Evolutionary conservation across 1,284 basidiomycete genomes (phyloP).

Genomic region (Dichomitus squalens): DNA sequence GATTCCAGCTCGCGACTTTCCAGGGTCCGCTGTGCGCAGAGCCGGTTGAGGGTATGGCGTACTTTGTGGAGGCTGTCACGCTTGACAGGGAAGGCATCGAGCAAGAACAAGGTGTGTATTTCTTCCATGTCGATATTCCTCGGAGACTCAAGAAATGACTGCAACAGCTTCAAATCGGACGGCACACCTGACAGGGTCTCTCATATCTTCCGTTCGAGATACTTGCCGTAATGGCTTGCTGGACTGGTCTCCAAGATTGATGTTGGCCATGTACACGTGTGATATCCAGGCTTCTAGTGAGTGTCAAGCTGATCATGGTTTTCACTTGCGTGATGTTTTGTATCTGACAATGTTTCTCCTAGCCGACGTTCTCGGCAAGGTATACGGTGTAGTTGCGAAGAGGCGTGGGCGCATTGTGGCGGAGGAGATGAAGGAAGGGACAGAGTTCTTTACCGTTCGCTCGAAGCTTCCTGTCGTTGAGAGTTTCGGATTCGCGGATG

Average conservation of each 20-base stretch:
- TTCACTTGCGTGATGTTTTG: neutral
- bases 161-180: slow-evolving; percentile 30
- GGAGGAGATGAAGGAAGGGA: slow-evolving; percentile 99
- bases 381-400: slow-evolving; percentile 93
- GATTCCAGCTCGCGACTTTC: slow-evolving; percentile 93
- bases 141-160: neutral
- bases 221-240: slow-evolving; percentile 87
- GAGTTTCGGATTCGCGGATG: slow-evolving; percentile 97
- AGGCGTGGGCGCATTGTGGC: slow-evolving; percentile 91
- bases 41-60: slow-evolving; percentile 93
- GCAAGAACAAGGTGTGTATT: slow-evolving; percentile 62
- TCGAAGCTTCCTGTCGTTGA: slow-evolving; percentile 96
- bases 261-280: slow-evolving; percentile 99
- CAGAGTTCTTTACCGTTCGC: slow-evolving; percentile 90
- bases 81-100: slow-evolving; percentile 64
- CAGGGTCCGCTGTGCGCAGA: slow-evolving; percentile 96
- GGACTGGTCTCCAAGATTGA: slow-evolving; percentile 97
- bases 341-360: slow-evolving; percentile 5
- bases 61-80: slow-evolving; percentile 80
- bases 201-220: slow-evolving; percentile 90
- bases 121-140: neutral
- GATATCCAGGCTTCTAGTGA: slow-evolving; percentile 97
- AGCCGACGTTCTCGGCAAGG: slow-evolving; percentile 98
- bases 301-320: slow-evolving; percentile 35
- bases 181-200: slow-evolving; percentile 80